Conservation (phyloP, 2,329 filamentous ascomycete species). For the Elsinoe arachidis region DNA sequence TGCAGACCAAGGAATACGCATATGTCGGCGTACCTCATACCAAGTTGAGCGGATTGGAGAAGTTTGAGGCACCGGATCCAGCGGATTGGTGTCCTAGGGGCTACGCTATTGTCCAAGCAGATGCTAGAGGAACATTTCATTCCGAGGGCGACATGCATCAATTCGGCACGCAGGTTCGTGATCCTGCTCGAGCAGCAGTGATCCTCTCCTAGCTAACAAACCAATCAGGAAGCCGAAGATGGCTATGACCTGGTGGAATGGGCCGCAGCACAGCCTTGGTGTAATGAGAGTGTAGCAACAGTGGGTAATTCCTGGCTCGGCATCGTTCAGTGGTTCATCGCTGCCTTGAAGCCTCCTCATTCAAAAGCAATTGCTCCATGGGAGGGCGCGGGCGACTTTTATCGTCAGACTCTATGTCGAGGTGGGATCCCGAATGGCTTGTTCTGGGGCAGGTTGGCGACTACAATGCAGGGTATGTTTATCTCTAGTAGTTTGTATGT, state of each 20-base stretch:
- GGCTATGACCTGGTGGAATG: conserved; percentile 39
- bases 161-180: no score
- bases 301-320: conserved; percentile 39
- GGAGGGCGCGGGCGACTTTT: conserved; percentile 40
- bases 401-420: conserved; percentile 38
- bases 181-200: no score
- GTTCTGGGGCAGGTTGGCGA: no score
- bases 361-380: conserved; percentile 39
- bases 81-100: conserved; percentile 26
- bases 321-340: conserved; percentile 36
- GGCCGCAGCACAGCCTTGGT: conserved; percentile 36
- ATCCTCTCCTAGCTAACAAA: no score
- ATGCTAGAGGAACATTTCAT: conserved; percentile 24
- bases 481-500: no score
- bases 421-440: conserved; percentile 33
- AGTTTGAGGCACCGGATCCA: conserved; percentile 38
- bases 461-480: no score
- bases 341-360: conserved; percentile 34
- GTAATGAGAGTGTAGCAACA: conserved; percentile 37
- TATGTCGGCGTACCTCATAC: conserved; percentile 4
- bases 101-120: conserved; percentile 28
- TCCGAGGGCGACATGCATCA: conserved; percentile 30
- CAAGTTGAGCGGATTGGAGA: conserved; percentile 27
- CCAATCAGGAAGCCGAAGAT: conserved; percentile 39
- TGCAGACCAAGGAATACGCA: not conserved